phyloP scores from a whole-genome alignment of 345 rosid species.

The Abelmoschus esculentus region DNA sequence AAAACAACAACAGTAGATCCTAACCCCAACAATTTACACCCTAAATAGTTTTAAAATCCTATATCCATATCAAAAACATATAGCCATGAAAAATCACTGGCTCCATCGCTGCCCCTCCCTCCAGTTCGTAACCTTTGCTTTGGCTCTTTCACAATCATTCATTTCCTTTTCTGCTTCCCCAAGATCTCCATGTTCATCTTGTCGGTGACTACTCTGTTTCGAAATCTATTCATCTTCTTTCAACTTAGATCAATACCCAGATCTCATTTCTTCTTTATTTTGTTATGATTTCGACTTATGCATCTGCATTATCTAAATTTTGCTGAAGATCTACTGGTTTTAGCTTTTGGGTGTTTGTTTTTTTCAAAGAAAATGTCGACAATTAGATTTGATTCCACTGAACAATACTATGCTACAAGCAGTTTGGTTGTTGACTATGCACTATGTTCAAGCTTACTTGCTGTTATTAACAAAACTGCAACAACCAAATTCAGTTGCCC shows the following conservation, averaged over 20 bases:
- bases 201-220: not conserved
- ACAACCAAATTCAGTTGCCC: constrained; percentile 81
- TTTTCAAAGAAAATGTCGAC: constrained; percentile 23
- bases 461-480: constrained; percentile 89
- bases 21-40: too few species aligned
- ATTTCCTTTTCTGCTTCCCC: too few species aligned
- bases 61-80: too few species aligned
- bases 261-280: not conserved
- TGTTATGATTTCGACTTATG: not conserved
- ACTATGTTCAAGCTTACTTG: constrained; percentile 89
- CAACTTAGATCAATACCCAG: not conserved
- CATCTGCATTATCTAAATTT: not conserved
- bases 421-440: constrained; percentile 82
- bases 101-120: too few species aligned
- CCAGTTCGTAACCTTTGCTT: too few species aligned
- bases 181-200: not conserved
- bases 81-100: too few species aligned
- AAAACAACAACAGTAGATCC: too few species aligned
- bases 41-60: too few species aligned
- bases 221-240: too few species aligned
- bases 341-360: not conserved
- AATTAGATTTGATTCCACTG: constrained; percentile 34
- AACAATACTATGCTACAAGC: constrained; percentile 54
- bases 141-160: too few species aligned
- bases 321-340: not conserved